Base-by-base conservation (phyloP, 495 filamentous ascomycete genomes). In the Hypoxylon crocopeplum region DNA sequence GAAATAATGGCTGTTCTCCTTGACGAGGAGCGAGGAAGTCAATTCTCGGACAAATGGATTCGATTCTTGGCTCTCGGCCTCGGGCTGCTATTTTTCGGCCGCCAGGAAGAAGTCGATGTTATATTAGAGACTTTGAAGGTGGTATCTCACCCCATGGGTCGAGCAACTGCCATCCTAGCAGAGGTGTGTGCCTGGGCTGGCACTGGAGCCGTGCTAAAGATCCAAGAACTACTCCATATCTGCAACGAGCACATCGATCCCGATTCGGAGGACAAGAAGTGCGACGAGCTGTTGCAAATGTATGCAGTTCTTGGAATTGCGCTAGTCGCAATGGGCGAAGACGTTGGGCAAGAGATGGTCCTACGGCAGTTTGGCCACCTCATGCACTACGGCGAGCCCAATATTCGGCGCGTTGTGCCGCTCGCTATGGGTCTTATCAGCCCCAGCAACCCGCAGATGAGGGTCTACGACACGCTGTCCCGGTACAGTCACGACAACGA, bases 381-480 rank as follows among this genome's bases (percentile, higher is more conserved):
- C 29, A 99, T 99, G 94, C 94, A 99, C 77, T 99, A 99, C 66
- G 93, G 95, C 42, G 94, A 97, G 63, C 82, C 91, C 69, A 97
- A 98, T 71, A 99, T 99, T 65, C 90, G 94, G 21, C 92, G 91
- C 64, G 93, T 92, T 21, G 95, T 99, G 16, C 94, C 94, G 16
- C 80, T 99, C n/a, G 94, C 94, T 15, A 95, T 99, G 92, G 94
- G 90, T 65, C 81, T 99, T 45, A 85, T 99, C 67, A 94, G 89
- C 75, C 92, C 94, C 20, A 95, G 91, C 78, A 99, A 98, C 77
- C 94, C 94, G 6, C 95, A 98, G 71, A 99, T 99, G 93, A 99
- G 98, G 79, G 89, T 99, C 27, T 99, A 99, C 76, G 94, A 99
- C 70, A 98, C 94, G 0, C 76, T 99, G 16, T 98, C 95, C n/a